A percentile compares a stretch with the other conserved stretches of the same genome.
Conservation (phyloP, 352 stramenopile genomes). For the Globisporangium lucens region DNA sequence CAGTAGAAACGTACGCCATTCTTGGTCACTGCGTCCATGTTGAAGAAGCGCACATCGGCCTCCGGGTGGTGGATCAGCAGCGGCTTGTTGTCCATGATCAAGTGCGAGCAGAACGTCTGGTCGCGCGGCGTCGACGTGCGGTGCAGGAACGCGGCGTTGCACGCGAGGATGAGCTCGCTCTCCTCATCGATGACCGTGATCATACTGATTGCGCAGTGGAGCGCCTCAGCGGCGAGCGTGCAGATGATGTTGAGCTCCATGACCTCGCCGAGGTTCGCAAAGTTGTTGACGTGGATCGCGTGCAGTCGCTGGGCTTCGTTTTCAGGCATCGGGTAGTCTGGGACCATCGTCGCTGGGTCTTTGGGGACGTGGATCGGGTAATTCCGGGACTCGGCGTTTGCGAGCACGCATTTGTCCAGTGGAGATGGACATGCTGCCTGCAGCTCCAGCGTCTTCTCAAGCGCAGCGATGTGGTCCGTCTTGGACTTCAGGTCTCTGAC, state of each 20-base stretch:
- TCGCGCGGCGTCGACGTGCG: not conserved
- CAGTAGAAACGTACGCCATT: conserved; percentile 1
- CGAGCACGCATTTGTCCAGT: conserved; percentile 24
- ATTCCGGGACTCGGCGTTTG: not conserved
- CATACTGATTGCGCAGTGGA: not conserved
- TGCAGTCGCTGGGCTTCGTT: not conserved
- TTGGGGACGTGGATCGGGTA: conserved; percentile 2
- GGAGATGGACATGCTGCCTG: not conserved
- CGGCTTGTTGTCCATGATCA: conserved; percentile 56
- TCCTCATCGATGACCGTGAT: conserved; percentile 1
- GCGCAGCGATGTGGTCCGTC: not conserved
- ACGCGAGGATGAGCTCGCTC: conserved; percentile 3
- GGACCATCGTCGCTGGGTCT: not conserved
- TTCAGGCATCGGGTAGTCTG: not conserved
- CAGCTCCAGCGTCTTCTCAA: not conserved
- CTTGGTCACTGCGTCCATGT: not conserved
- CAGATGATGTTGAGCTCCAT: conserved; percentile 4
- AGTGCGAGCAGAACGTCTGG: conserved; percentile 52
- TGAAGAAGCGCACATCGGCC: conserved; percentile 60
- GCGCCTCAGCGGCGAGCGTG: not conserved
- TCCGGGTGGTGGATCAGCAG: conserved; percentile 58
- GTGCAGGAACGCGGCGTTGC: conserved; percentile 1
- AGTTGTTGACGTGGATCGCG: not conserved
- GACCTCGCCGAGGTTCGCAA: not conserved
- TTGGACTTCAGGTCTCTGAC: not conserved